These are phyloP conservation scores for Ceratocystis cubensis DNA, from an alignment of 2,329 filamentous ascomycete species.

Conservation along the genomic window DNA sequence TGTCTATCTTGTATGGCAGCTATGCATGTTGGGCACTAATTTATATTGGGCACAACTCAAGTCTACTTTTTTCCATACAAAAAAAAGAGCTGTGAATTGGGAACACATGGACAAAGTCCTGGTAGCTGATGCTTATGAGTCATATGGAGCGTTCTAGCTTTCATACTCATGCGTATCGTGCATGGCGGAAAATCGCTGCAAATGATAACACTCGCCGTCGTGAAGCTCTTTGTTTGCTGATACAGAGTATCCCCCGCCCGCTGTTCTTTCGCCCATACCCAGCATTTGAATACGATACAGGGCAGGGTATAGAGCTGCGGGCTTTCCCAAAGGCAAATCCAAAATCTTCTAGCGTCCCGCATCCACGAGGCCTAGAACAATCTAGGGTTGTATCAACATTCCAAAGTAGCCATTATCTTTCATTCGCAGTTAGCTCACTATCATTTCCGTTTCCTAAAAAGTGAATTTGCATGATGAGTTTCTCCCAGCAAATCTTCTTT, in stretches of 20 bases:
- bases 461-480: background rate
- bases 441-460: background rate
- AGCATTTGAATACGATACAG: too few species aligned
- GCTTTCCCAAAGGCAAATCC: background rate
- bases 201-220: background rate
- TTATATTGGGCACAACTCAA: background rate
- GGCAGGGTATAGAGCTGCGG: background rate
- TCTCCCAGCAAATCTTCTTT: background rate
- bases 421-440: background rate
- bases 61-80: background rate
- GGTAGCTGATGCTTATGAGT: background rate
- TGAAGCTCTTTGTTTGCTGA: too few species aligned
- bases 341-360: background rate
- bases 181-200: background rate
- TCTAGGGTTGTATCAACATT: background rate
- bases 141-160: background rate
- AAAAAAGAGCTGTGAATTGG: background rate
- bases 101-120: background rate
- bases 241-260: too few species aligned
- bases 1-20: background rate
- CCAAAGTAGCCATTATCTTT: background rate
- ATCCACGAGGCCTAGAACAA: background rate
- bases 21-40: slow-evolving; percentile 9
- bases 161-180: background rate
- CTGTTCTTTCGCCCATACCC: too few species aligned